Base-by-base conservation (phyloP, 1,284 basidiomycete genomes). In the Rhodotorula sp. region DNA sequence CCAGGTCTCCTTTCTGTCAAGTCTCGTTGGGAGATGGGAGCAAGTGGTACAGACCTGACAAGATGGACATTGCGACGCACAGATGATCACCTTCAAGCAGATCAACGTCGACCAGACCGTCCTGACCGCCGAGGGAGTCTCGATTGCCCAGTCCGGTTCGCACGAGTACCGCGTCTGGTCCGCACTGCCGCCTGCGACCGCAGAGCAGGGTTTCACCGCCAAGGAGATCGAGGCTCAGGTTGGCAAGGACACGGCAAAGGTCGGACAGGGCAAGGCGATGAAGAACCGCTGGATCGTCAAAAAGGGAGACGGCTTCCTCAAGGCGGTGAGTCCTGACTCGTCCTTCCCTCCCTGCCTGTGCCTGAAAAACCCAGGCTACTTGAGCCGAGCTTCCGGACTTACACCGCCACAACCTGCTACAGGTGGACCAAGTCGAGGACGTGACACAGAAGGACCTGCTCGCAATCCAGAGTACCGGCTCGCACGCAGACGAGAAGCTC, bases 211-310 rank as follows among this genome's bases (percentile, higher is more conserved):
- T 7, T 55, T 72, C 50, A 70, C 73, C 23, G 74, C 73, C 18
- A 70, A 75, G 67, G 67, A 76, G 54, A 71, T 79, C 10, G 75
- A 75, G 83, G 85, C 86, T 76, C 81, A 83, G 67, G 86, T 97
- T 16, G 93, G 93, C 16, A 88, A 90, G 68, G 92, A 95, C 77
- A 86, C 87, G 8, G 88, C 91, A 26, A 95, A 94, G 83, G 86
- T 84, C 72, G 97, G 97, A 4, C 97, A 99, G 82, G 90, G 90
- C 43, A 88, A 91, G 74, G 97, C 95, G 31, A 97, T 99, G 87
- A 97, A 95, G 84, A 95, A 92, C 79, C 92, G 91, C 76, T 99
- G 97, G 95, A 93, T 98, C 75, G 86, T 85, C 45, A 98, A 98
- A 82, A 91, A 95, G 75, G 92, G 91, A 5, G 87, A 88, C 75